Conservation (phyloP, 805 yeast genomes). For the Lachancea mirantina region DNA sequence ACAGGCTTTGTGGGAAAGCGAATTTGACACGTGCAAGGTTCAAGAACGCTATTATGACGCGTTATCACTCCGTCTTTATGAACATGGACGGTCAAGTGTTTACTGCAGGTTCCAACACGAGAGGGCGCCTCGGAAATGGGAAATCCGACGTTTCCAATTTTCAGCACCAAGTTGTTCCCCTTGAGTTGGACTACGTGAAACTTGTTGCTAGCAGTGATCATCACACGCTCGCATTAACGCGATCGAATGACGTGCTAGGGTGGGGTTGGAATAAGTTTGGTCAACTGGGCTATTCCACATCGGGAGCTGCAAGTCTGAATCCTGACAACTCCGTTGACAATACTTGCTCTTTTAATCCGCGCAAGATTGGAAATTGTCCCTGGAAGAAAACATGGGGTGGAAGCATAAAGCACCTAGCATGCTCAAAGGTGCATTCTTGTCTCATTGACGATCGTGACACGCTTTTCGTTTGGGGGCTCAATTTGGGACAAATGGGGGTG, state of each 20-base stretch:
- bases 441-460: slow-evolving; percentile 45
- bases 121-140: slow-evolving; percentile 67
- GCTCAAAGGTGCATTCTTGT: slow-evolving; percentile 61
- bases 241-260: slow-evolving; percentile 47
- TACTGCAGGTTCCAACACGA: slow-evolving; percentile 58
- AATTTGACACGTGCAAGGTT: slow-evolving; percentile 36
- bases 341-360: slow-evolving; percentile 21
- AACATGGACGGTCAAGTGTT: slow-evolving; percentile 48
- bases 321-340: slow-evolving; percentile 24
- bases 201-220: slow-evolving; percentile 51
- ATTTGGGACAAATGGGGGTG: slow-evolving; percentile 72
- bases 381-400: slow-evolving; percentile 17
- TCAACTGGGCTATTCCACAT: slow-evolving; percentile 53
- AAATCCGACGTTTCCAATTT: slow-evolving; percentile 35
- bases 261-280: slow-evolving; percentile 73
- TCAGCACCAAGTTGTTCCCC: slow-evolving; percentile 37
- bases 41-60: slow-evolving; percentile 46
- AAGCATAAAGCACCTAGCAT: slow-evolving; percentile 40
- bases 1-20: slow-evolving; percentile 20
- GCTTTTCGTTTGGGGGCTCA: slow-evolving; percentile 69
- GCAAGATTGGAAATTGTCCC: slow-evolving; percentile 16
- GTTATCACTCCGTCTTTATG: slow-evolving; percentile 55
- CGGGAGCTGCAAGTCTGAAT: slow-evolving; percentile 19
- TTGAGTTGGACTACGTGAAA: slow-evolving; percentile 30
- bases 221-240: slow-evolving; percentile 56